Evolutionary conservation across 805 yeast genomes (phyloP).

Genomic region (Zygosaccharomyces lentus): DNA sequence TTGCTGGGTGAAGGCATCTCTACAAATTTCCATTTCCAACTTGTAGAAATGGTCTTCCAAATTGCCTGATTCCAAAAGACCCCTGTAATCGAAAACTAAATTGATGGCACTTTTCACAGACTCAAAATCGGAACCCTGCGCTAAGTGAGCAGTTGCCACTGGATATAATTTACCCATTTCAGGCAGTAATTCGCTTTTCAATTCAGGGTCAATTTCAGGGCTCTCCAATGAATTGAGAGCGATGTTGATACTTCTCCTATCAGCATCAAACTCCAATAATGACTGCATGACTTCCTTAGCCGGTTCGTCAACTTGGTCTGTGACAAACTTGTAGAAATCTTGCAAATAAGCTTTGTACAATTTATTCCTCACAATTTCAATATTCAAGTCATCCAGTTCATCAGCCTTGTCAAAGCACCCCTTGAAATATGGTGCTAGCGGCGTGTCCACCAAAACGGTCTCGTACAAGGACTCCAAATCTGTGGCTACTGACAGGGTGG

Average conservation of each 20-base stretch:
- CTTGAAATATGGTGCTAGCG: conserved; percentile 93
- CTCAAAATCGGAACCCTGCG: conserved; percentile 78
- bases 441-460: conserved; percentile 92
- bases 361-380: conserved; percentile 89
- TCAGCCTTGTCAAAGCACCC: conserved; percentile 79
- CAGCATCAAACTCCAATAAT: conserved; percentile 86
- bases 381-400: conserved; percentile 91
- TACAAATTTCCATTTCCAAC: conserved; percentile 87
- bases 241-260: conserved; percentile 89
- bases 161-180: conserved; percentile 78
- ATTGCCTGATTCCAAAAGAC: conserved; percentile 53
- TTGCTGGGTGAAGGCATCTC: conserved; percentile 93
- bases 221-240: conserved; percentile 72
- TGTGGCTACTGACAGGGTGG: conserved; percentile 90
- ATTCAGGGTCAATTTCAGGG: conserved; percentile 54
- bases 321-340: conserved; percentile 70
- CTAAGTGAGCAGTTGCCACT: conserved; percentile 54
- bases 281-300: conserved; percentile 76
- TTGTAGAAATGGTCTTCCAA: conserved; percentile 93
- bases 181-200: conserved; percentile 77
- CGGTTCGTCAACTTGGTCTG: conserved; percentile 60
- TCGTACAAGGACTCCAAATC: conserved; percentile 91
- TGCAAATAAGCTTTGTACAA: conserved; percentile 90
- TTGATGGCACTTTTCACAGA: conserved; percentile 64
- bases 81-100: conserved; percentile 59